Conservation (phyloP, 1,139 yeast genomes). For the Schizosaccharomyces versatilis region DNA sequence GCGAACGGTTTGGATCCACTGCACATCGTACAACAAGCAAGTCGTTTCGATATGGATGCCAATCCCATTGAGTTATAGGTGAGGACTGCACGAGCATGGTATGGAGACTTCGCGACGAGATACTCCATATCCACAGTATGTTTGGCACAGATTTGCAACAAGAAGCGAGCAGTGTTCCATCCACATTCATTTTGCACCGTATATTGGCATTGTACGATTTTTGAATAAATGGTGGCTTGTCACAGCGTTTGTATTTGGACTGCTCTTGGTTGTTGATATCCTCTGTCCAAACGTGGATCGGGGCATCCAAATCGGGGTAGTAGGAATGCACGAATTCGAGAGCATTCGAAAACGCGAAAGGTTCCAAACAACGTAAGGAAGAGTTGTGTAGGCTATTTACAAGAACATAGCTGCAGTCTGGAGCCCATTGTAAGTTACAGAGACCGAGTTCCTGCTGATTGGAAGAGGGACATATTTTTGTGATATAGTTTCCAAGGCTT, state of each 20-base stretch:
- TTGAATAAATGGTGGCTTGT: constrained; percentile 12
- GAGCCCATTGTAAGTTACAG: constrained; percentile 11
- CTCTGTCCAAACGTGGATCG: constrained; percentile 11
- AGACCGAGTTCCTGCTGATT: constrained; percentile 4
- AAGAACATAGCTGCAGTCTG: constrained; percentile 11
- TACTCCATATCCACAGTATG: constrained; percentile 14
- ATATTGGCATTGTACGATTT: not conserved
- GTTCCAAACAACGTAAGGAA: constrained; percentile 11
- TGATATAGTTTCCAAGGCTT: constrained; percentile 7
- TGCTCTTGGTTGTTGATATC: not conserved
- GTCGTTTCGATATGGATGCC: constrained; percentile 12
- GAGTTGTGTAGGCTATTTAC: constrained; percentile 9
- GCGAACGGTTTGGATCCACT: not conserved
- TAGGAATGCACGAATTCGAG: constrained; percentile 10
- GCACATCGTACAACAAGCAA: constrained; percentile 11
- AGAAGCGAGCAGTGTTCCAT: constrained; percentile 13
- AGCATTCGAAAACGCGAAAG: constrained; percentile 13
- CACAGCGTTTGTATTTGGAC: constrained; percentile 2
- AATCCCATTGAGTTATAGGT: constrained; percentile 9
- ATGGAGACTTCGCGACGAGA: constrained; percentile 10
- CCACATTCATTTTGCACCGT: constrained; percentile 9
- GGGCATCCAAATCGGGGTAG: constrained; percentile 5
- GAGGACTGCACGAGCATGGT: constrained; percentile 11
- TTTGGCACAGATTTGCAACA: constrained; percentile 12
- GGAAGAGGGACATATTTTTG: not conserved